Percentiles rank a stretch among this genome's conserved stretches.
Conservation (phyloP, 805 yeast genomes). For the Kuraishia piskuri region DNA sequence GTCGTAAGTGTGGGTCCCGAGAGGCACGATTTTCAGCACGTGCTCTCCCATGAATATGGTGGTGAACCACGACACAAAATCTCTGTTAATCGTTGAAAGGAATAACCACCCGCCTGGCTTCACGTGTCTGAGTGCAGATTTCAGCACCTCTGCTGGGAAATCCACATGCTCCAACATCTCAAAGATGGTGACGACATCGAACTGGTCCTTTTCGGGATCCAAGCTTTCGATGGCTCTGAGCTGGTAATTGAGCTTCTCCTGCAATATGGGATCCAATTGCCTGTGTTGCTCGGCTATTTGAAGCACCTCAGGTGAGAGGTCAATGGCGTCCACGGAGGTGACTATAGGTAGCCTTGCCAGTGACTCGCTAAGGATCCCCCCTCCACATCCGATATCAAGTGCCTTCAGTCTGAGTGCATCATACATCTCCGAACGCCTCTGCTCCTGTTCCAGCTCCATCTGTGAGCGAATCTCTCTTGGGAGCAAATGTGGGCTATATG, state of each 20-base stretch:
- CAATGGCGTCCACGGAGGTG: constrained; percentile 67
- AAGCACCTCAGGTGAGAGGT: constrained; percentile 75
- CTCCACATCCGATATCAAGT: constrained; percentile 96
- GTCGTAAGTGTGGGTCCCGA: constrained; percentile 82
- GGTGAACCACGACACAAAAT: constrained; percentile 79
- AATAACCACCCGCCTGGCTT: constrained; percentile 80
- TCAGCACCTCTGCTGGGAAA: constrained; percentile 64
- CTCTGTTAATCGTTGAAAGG: constrained; percentile 87
- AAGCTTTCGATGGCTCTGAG: constrained; percentile 56
- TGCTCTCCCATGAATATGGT: constrained; percentile 89
- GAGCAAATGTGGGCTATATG: constrained; percentile 59
- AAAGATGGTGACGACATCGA: constrained; percentile 80
- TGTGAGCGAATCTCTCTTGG: constrained; percentile 45
- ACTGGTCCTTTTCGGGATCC: constrained; percentile 32
- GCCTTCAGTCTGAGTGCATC: constrained; percentile 35
- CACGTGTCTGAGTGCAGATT: constrained; percentile 59
- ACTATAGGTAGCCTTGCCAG: constrained; percentile 69
- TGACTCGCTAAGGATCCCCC: constrained; percentile 88
- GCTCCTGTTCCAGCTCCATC: constrained; percentile 42
- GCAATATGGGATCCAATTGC: constrained; percentile 53
- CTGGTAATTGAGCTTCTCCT: constrained; percentile 48
- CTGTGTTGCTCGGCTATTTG: constrained; percentile 71
- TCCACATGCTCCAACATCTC: constrained; percentile 95
- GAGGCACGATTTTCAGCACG: constrained; percentile 72
- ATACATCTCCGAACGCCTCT: constrained; percentile 29